Percentiles rank a stretch among this genome's conserved stretches.
Evolutionary conservation across 768 basidiomycete genomes (phyloP).

Genomic region (Psilocybe sp.): DNA sequence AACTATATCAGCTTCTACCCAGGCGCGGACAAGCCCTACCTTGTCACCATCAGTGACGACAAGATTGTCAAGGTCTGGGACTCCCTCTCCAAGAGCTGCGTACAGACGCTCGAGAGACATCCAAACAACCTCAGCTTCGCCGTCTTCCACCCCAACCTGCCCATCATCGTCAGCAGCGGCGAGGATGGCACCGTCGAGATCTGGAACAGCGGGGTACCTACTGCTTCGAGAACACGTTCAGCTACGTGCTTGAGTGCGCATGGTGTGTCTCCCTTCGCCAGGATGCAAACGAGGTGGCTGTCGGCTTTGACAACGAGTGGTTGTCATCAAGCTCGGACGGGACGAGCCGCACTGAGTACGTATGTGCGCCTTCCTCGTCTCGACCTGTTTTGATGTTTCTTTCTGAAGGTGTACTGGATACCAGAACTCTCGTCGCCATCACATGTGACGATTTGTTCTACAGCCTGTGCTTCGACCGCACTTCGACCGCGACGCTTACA

Average conservation of each 20-base stretch:
- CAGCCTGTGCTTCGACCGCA: too few relatives aligned
- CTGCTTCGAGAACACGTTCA: constrained; percentile 92
- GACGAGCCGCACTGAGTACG: constrained; percentile 93
- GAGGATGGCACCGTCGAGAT: constrained; percentile 98
- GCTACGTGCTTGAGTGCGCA: constrained; percentile 90
- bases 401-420: constrained; percentile 80
- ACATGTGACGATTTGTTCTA: constrained; percentile 89
- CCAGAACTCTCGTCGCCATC: constrained; percentile 88
- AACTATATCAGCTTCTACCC: constrained; percentile 99
- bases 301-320: constrained; percentile 96
- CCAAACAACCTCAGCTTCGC: constrained; percentile 98
- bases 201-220: constrained; percentile 98
- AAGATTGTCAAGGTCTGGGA: constrained; percentile 99
- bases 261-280: constrained; percentile 89
- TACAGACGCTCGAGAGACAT: constrained; percentile 96
- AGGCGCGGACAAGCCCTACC: constrained; percentile 93
- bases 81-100: constrained; percentile 96
- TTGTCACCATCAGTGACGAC: constrained; percentile 96
- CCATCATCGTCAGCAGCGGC: constrained; percentile 89
- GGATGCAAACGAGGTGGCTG: constrained; percentile 87
- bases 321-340: constrained; percentile 93
- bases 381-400: not conserved
- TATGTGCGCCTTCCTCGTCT: constrained; percentile 4
- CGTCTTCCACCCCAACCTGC: constrained; percentile 92
- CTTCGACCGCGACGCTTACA: constrained; percentile 89